Conservation (phyloP, 225 moss, liverwort and hornwort genomes). For the Marchantia paleacea region DNA sequence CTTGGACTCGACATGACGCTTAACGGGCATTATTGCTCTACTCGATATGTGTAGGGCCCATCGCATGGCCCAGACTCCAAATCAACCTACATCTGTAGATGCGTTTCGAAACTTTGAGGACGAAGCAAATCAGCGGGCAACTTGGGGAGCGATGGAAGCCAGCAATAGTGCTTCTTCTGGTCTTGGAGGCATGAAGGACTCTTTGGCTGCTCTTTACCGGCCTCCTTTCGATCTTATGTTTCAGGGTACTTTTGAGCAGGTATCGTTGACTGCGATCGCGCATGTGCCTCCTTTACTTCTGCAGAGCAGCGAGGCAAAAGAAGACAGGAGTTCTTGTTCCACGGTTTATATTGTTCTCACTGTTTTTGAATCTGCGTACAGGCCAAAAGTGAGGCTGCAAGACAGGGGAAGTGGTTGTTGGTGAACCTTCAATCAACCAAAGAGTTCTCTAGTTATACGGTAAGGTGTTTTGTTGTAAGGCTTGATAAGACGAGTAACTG, state of each 20-base stretch:
- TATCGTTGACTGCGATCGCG: constrained; percentile 9
- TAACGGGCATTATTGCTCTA: too few species aligned
- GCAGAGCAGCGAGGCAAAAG: neutral
- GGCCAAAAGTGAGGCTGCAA: constrained; percentile 94
- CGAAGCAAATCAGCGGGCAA: constrained; percentile 80
- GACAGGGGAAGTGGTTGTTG: constrained; percentile 92
- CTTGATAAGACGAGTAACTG: neutral
- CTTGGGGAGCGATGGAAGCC: constrained; percentile 67
- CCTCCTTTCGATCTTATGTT: constrained; percentile 98
- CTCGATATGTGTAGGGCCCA: constrained; percentile 50
- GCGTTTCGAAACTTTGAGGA: constrained; percentile 98
- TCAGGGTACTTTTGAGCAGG: constrained; percentile 99
- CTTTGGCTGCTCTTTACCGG: constrained; percentile 92
- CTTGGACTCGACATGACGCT: too few species aligned
- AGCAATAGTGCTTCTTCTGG: constrained; percentile 45
- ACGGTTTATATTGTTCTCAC: neutral
- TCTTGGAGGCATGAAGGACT: constrained; percentile 70
- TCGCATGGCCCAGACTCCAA: constrained; percentile 61
- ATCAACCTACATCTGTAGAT: constrained; percentile 80
- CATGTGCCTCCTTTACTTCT: neutral
- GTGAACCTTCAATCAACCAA: constrained; percentile 92
- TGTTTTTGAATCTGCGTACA: constrained; percentile 24
- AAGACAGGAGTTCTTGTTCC: neutral
- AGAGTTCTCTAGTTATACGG: constrained; percentile 94
- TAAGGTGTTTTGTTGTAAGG: constrained; percentile 15